phyloP scores from a whole-genome alignment of 768 basidiomycete genomes.

The Cystofilobasidium bisporidii region DNA sequence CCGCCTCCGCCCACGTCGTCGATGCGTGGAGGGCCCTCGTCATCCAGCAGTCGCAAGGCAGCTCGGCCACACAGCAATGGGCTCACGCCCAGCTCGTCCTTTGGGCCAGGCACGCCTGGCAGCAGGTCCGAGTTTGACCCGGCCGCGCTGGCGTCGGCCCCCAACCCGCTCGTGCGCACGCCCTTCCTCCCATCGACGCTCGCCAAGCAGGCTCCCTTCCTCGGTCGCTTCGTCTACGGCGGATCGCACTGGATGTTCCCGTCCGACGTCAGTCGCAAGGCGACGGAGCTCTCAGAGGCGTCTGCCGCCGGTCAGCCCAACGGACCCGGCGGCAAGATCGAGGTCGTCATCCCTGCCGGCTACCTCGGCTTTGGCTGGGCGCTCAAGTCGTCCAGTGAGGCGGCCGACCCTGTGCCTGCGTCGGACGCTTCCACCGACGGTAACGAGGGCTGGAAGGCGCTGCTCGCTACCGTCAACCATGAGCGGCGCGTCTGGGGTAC shows the following conservation, averaged over 20 bases:
- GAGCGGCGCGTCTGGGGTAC: constrained; percentile 42
- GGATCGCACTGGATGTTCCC: constrained; percentile 23
- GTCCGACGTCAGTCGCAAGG: constrained; percentile 14
- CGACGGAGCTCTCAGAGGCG: neutral
- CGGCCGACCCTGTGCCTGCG: neutral
- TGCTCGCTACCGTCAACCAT: constrained; percentile 13
- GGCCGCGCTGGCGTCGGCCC: constrained; percentile 5
- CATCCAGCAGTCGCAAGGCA: neutral
- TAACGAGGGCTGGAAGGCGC: constrained; percentile 13
- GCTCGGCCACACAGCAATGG: neutral
- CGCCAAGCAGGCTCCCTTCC: constrained; percentile 3
- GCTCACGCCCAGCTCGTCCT: neutral
- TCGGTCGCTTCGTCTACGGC: constrained; percentile 23
- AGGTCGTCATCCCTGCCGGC: constrained; percentile 17
- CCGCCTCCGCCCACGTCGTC: neutral
- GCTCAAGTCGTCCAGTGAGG: neutral
- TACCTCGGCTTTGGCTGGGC: constrained; percentile 20
- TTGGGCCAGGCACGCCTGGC: neutral
- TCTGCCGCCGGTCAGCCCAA: neutral
- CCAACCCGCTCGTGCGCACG: constrained; percentile 20
- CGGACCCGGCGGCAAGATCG: constrained; percentile 20
- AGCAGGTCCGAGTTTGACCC: constrained; percentile 9
- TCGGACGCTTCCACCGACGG: neutral
- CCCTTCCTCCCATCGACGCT: constrained; percentile 16
- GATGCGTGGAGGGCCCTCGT: neutral